Conservation (phyloP, 129 eudicot species). For the Flaveria brownii region DNA sequence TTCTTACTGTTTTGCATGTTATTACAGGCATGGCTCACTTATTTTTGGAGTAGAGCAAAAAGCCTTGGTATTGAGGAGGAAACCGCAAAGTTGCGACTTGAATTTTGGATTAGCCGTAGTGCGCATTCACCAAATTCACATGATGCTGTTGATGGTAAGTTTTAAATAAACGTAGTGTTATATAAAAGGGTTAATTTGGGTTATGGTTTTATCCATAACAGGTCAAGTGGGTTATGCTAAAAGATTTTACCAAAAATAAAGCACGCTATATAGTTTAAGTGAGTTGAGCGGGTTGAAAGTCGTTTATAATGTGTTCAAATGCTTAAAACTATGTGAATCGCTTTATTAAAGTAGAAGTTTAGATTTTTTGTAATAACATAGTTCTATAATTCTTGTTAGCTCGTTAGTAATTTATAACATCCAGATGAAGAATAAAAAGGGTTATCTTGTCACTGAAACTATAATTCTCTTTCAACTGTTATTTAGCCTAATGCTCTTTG, state of each 20-base stretch:
- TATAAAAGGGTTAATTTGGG: neutral
- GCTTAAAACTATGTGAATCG: neutral
- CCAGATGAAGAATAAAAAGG: neutral
- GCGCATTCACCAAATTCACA: constrained; percentile 91
- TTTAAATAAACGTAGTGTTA: neutral
- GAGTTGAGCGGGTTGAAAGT: neutral
- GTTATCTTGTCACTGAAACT: neutral
- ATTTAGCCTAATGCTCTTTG: neutral
- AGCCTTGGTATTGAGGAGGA: constrained; percentile 74
- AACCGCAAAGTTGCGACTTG: constrained; percentile 64
- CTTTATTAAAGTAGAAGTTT: neutral
- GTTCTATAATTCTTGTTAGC: neutral
- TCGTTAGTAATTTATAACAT: neutral
- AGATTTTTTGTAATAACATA: neutral
- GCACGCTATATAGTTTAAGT: neutral
- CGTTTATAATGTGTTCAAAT: neutral
- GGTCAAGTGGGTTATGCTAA: constrained; percentile 1
- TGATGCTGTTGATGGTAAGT: constrained; percentile 86
- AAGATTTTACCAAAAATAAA: neutral
- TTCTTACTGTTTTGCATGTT: constrained; percentile 5
- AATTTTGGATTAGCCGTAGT: constrained; percentile 86
- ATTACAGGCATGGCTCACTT: constrained; percentile 92
- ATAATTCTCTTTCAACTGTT: neutral
- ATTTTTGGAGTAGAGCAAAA: constrained; percentile 91
- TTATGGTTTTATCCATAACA: neutral